These are phyloP conservation scores for Colletotrichum zoysiae DNA, from an alignment of 2,329 filamentous ascomycete species.

Conservation along the genomic window DNA sequence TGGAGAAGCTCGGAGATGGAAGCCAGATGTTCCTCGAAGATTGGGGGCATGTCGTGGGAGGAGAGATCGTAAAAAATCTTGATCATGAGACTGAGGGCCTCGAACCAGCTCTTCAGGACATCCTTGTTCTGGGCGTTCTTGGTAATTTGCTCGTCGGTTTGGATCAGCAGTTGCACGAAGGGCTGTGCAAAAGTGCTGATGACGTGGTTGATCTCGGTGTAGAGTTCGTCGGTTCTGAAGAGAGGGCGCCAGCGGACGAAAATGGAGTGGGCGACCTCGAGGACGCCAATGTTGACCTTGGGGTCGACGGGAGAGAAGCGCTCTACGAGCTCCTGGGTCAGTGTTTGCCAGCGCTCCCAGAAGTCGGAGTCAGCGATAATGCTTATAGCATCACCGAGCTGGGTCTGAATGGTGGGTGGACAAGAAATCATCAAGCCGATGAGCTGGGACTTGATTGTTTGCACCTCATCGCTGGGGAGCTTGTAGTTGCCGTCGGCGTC, in stretches of 20 bases:
- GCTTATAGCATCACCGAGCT: conserved; percentile 96
- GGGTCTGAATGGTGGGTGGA: conserved; percentile 87
- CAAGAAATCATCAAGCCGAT: conserved; percentile 97
- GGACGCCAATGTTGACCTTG: conserved; percentile 89
- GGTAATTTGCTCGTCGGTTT: conserved; percentile 78
- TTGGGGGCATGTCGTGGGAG: conserved; percentile 94
- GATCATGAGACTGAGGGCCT: conserved; percentile 87
- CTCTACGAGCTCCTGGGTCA: conserved; percentile 90
- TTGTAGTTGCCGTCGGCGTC: conserved; percentile 96
- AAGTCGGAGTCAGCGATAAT: conserved; percentile 98
- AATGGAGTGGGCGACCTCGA: conserved; percentile 98
- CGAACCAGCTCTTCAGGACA: conserved; percentile 81
- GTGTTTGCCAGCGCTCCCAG: conserved; percentile 95
- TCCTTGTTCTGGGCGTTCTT: conserved; percentile 81
- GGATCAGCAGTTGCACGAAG: conserved; percentile 83
- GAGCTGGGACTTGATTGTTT: conserved; percentile 92
- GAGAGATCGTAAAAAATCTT: conserved; percentile 97
- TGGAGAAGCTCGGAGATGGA: conserved; percentile 84
- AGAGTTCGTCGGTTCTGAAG: conserved; percentile 92
- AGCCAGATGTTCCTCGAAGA: conserved; percentile 90
- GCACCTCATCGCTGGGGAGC: conserved; percentile 84
- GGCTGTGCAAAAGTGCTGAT: conserved; percentile 85
- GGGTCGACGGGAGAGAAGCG: conserved; percentile 86
- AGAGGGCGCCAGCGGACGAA: conserved; percentile 96
- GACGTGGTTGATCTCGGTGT: conserved; percentile 96